phyloP scores from a whole-genome alignment of 2,329 filamentous ascomycete genomes.

The Xylaria sp. region DNA sequence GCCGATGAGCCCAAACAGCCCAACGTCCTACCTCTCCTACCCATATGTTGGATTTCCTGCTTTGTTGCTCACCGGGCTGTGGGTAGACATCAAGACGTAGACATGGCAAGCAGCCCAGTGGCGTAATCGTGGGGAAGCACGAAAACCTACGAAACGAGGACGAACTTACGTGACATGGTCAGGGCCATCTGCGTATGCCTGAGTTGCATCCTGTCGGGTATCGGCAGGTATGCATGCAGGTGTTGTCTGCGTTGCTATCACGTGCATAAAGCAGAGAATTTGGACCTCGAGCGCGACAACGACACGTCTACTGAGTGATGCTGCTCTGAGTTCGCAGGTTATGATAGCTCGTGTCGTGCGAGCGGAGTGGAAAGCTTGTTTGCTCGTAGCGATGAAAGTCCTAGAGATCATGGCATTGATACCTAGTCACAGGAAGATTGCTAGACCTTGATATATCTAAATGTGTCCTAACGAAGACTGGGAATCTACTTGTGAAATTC shows the following conservation, averaged over 20 bases:
- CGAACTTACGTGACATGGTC: constrained; percentile 21
- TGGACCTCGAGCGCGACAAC: constrained; percentile 17
- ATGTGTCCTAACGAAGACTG: neutral
- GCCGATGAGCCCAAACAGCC: neutral
- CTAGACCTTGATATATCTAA: neutral
- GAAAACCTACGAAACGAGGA: constrained; percentile 10
- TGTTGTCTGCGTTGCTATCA: constrained; percentile 31
- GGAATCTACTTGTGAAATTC: neutral
- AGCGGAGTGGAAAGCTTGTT: constrained; percentile 2
- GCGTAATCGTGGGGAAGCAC: constrained; percentile 15
- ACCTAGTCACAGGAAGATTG: neutral
- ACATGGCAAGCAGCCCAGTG: constrained; percentile 7
- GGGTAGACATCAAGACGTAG: neutral
- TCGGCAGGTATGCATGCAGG: constrained; percentile 31
- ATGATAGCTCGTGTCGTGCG: constrained; percentile 16
- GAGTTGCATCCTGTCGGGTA: constrained; percentile 33
- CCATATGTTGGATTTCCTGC: neutral
- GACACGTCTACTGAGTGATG: constrained; percentile 11
- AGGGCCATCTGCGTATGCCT: constrained; percentile 33
- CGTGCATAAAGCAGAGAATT: constrained; percentile 29
- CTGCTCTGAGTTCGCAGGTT: neutral
- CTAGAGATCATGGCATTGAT: neutral
- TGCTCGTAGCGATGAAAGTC: neutral
- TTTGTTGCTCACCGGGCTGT: neutral
- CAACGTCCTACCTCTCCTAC: neutral